Base-by-base conservation (phyloP, 148 eudicot genomes). In the Amaranthus cruentus region DNA sequence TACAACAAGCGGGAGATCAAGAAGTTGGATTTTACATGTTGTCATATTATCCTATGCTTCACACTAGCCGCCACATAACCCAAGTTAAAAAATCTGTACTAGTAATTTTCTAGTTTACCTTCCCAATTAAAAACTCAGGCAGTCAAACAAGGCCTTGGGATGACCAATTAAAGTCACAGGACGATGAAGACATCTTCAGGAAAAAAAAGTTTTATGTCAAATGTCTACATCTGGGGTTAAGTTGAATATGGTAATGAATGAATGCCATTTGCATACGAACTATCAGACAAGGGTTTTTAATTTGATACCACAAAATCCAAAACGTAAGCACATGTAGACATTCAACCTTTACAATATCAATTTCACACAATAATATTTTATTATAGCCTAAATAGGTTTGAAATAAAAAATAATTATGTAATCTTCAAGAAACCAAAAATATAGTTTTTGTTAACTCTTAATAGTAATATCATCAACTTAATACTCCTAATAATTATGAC, bases 181-280 rank as follows among this genome's bases (percentile, higher is more conserved):
- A 69, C 14, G 68, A 65, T 11, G 53, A 66, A 18, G 69, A 66
- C 55, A 49, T 48, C 54, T 48, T 46, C 9, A 66, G 42, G 7
- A 66, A 66, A 12, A 14, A 66, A 66, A 12, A 66, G 14, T 12
- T 66, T 66, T 66, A 64, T 47, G 68, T 64, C 68, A 64, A 28
- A 64, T 47, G 15, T 64, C 51, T 47, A 21, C 3, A 28, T 28
- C 38, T 28, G 38, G 38, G 38, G 38, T 28, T 28, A 28, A 28
- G 38, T 21, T 68, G 69, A 68, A 68, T 44, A 68, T 50, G 56
- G 56, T 69, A 21, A 38, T 55, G 73, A 28, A 28, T 28, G 38
- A 70, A 14, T 55, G 62, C 6, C 73, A 70, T 42, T 53, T 70
- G 73, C 59, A 70, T 70, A 28, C 54, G 73, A 70, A 70, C 49